A percentile compares a stretch with the other conserved stretches of the same genome.
Evolutionary conservation across 495 filamentous ascomycete genomes (phyloP).

Genomic region (Hypoxylon subgilvum): DNA sequence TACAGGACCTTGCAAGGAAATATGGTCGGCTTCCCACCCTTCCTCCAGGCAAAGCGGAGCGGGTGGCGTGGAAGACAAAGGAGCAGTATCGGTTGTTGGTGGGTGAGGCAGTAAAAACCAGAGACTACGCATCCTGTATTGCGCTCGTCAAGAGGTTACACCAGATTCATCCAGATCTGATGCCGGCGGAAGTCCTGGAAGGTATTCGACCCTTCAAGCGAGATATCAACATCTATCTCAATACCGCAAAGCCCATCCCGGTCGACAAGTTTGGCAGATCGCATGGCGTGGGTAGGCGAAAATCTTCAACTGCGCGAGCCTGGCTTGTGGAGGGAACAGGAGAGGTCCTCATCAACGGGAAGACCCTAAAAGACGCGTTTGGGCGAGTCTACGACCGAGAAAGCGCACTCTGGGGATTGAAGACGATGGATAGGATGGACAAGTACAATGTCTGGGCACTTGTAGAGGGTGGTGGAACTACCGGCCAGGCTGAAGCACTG

Average conservation of each 20-base stretch:
- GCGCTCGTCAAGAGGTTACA: slow-evolving; percentile 79
- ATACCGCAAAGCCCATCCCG: slow-evolving; percentile 57
- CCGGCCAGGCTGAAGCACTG: slow-evolving; percentile 93
- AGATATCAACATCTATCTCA: slow-evolving; percentile 71
- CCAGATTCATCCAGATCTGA: slow-evolving; percentile 79
- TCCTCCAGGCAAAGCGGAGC: slow-evolving; percentile 66
- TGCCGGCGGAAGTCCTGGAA: slow-evolving; percentile 68
- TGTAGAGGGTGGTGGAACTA: slow-evolving; percentile 83
- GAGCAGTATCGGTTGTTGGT: slow-evolving; percentile 73
- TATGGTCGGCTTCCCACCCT: slow-evolving; percentile 75
- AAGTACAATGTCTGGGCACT: slow-evolving; percentile 97
- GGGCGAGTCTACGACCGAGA: slow-evolving; percentile 90
- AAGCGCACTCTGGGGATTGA: slow-evolving; percentile 89
- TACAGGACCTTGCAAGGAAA: slow-evolving; percentile 72
- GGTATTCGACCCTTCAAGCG: slow-evolving; percentile 75
- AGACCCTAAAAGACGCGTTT: slow-evolving; percentile 77
- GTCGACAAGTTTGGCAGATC: slow-evolving; percentile 79
- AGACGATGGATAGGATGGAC: slow-evolving; percentile 79
- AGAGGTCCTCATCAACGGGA: slow-evolving; percentile 87
- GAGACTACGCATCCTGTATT: slow-evolving; percentile 78
- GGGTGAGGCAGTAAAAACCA: slow-evolving; percentile 77
- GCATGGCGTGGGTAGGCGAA: slow-evolving; percentile 79
- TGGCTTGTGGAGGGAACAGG: slow-evolving; percentile 91
- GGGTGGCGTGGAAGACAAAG: slow-evolving; percentile 83
- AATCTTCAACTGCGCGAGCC: slow-evolving; percentile 81